Base-by-base conservation (phyloP, 306 rosid species). In the Benincasa hispida region DNA sequence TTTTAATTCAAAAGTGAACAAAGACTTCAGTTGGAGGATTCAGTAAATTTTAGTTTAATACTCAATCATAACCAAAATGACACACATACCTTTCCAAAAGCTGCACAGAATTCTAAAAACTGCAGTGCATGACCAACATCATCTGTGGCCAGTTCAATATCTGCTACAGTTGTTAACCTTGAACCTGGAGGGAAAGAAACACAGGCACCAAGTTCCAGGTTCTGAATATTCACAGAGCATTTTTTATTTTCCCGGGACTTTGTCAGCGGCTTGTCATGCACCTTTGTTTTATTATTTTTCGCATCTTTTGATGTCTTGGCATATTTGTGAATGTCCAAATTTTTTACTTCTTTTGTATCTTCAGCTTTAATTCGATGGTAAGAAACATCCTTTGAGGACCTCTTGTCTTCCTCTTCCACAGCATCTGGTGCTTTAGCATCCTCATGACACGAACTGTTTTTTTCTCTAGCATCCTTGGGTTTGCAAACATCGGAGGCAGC, bases 121-220 rank as follows among this genome's bases (percentile, higher is more conserved):
- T 94, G 98, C 79, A 94, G 56, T n/a, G 87, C 97, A 37, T 80
- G 78, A 10, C 94, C 98, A 84, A 87, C 82, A 79, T 86, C 89
- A 77, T 86, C 89, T 12, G 82, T 82, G 53, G 83, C 25, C 6
- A 94, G 74, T 45, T 87, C 93, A 76, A 89, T 76, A 30, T 81
- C 92, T 41, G 73, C 68, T 78, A 89, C 77, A 34, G 80, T 53
- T 2, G 83, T 87, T 73, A 94, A 80, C 57, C 57, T 68, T 10
- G 76, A 76, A 24, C 92, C 92, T 65, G 58, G 48, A 37, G 96
- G 96, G 81, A 87, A 56, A 81, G 91, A 78, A 76, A 82, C 37
- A 61, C 76, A 58, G 47, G 55, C 51, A 2, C 75, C 57, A 61
- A 53, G n/a, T 65, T 82, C 80, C 41, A 47, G 47, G 11, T 25